These are phyloP conservation scores for Pythium biforme DNA, from an alignment of 352 stramenopile genomes.

Conservation along the genomic window DNA sequence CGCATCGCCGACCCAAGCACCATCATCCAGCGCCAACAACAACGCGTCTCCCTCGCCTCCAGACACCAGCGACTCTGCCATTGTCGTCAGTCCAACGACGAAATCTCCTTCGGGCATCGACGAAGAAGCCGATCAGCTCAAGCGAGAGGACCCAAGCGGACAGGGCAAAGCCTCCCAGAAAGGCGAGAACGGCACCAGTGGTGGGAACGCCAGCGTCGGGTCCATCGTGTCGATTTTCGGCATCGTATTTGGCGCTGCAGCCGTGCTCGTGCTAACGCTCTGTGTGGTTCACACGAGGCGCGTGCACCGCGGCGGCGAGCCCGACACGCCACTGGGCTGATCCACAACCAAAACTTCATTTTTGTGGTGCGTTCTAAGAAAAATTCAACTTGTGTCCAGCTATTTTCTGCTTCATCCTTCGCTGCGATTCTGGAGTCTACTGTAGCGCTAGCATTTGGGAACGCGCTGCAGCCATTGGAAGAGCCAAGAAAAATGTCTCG, in stretches of 20 bases:
- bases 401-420: not conserved
- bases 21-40: not conserved
- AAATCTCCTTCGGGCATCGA: not conserved
- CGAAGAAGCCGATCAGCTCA: conserved; percentile 13
- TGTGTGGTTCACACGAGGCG: conserved; percentile 24
- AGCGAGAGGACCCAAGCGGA: not conserved
- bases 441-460: not conserved
- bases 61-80: not conserved
- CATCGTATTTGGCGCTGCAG: conserved; percentile 24
- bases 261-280: conserved; percentile 19
- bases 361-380: not conserved
- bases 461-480: not conserved
- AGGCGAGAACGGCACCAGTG: not conserved
- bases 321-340: conserved; percentile 7
- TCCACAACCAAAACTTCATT: not conserved
- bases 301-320: conserved; percentile 2
- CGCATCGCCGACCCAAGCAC: not conserved
- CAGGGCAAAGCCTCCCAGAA: conserved; percentile 11
- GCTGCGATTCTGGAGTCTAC: not conserved
- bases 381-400: not conserved
- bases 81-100: not conserved
- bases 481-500: conserved; percentile 10
- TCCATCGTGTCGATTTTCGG: conserved; percentile 21
- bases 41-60: not conserved
- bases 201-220: not conserved